Base-by-base conservation (phyloP, 495 filamentous ascomycete genomes). In the Penicillium riverlandense region DNA sequence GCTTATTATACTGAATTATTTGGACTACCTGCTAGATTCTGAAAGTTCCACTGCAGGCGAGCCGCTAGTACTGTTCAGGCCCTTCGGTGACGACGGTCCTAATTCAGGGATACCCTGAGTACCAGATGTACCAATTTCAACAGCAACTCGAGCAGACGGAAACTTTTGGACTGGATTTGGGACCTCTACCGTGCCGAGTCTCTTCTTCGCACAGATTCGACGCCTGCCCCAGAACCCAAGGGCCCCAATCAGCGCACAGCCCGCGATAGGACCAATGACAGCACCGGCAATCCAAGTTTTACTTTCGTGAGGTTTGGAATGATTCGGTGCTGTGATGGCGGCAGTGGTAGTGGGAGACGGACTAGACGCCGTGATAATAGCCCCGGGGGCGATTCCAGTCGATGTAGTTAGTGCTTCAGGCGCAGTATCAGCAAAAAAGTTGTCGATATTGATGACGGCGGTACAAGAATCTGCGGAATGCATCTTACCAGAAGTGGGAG, bases 261-360 rank as follows among this genome's bases (percentile, higher is more conserved):
- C 38, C 29, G 22, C 22, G 7, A 40, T 12, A 29, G 38, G 38
- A 8, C 38, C 38, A 28, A 30, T n/a, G 14, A 40, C 22, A n/a
- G 38, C 38, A 9, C 38, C 38, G 22, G 37, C 37, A 39, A 39
- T 39, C 37, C 37, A 39, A 8, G 37, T 16, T 39, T 39, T 39
- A 15, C 37, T 39, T 16, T 28, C 14, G 13, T 16, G 11, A 1
- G 16, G 14, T 39, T 39, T 27, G 8, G 14, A 22, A 22, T 14
- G 1, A 27, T 14, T 39, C 5, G 35, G 8, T 10, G 35, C 16
- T n/a, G 7, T 2, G 37, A 11, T 2, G 14, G 37, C 1, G 14
- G 4, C 10, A 16, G 37, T 22, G 16, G 37, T 1, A 28, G 37
- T 39, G 5, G 37, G 13, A 28, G 37, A 16, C 3, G 37, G 6